These are phyloP conservation scores for Penicillium expansum DNA, from an alignment of 2,329 filamentous ascomycete species.

Conservation along the genomic window DNA sequence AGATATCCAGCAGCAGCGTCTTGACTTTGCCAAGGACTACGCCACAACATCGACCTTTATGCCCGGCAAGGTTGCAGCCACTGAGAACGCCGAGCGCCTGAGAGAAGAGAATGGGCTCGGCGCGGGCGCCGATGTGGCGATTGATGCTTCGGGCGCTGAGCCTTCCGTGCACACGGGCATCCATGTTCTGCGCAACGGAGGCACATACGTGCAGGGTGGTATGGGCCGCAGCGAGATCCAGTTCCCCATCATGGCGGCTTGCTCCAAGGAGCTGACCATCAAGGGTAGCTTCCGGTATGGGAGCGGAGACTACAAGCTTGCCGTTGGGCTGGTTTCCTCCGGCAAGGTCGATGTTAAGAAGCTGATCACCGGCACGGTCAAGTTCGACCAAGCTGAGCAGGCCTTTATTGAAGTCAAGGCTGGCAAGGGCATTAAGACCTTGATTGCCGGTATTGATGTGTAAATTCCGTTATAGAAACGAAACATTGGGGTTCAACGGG, in stretches of 20 bases:
- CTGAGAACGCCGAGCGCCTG: constrained; percentile 72
- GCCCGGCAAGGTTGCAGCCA: constrained; percentile 60
- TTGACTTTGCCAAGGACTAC: constrained; percentile 74
- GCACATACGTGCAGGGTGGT: constrained; percentile 79
- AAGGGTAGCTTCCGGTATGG: constrained; percentile 90
- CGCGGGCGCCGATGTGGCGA: constrained; percentile 69
- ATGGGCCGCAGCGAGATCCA: constrained; percentile 86
- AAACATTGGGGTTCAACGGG: neutral
- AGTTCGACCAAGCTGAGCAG: constrained; percentile 77
- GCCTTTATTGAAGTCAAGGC: constrained; percentile 84
- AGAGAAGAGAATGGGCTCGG: constrained; percentile 62
- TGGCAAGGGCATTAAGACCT: constrained; percentile 61
- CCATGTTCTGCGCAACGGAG: constrained; percentile 67
- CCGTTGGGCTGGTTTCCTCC: constrained; percentile 69
- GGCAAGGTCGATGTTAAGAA: constrained; percentile 73
- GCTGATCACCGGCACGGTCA: constrained; percentile 73
- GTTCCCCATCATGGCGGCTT: constrained; percentile 89
- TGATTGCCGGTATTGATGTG: constrained; percentile 42
- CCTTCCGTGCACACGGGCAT: constrained; percentile 72
- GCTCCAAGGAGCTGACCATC: constrained; percentile 81
- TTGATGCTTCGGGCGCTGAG: constrained; percentile 78
- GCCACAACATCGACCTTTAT: constrained; percentile 57
- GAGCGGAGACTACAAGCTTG: constrained; percentile 80
- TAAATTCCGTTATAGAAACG: constrained; percentile 6
- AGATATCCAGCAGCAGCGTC: constrained; percentile 76